Conservation (phyloP, 2,329 filamentous ascomycete species). For the Cryphonectria naterciae region DNA sequence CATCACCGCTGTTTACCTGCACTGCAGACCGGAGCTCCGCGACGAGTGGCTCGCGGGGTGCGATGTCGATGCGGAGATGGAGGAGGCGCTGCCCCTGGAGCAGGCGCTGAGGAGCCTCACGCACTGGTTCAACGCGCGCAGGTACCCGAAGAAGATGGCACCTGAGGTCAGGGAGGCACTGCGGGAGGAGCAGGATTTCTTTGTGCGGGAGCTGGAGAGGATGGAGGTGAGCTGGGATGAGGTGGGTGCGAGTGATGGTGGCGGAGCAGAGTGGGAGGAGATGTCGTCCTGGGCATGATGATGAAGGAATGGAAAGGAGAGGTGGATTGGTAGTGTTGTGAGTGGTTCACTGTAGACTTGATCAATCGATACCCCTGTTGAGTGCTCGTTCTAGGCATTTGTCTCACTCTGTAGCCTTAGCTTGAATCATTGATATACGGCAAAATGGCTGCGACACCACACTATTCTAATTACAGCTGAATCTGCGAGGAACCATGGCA, state of each 20-base stretch:
- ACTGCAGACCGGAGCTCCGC: slow-evolving; percentile 87
- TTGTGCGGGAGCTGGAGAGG: slow-evolving; percentile 75
- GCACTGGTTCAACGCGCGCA: slow-evolving; percentile 89
- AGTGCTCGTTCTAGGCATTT: not conserved
- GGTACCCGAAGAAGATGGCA: slow-evolving; percentile 80
- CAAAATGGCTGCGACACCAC: not conserved
- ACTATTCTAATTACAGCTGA: not conserved
- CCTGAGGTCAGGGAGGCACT: slow-evolving; percentile 60
- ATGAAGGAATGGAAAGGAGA: not conserved
- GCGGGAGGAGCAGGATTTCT: slow-evolving; percentile 79
- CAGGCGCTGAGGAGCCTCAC: slow-evolving; percentile 87
- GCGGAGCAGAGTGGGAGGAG: slow-evolving; percentile 35
- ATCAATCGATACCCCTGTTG: slow-evolving; percentile 28
- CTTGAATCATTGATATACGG: not conserved
- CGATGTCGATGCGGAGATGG: slow-evolving; percentile 91
- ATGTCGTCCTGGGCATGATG: slow-evolving; percentile 24
- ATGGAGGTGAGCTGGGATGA: slow-evolving; percentile 61
- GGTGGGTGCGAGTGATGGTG: slow-evolving; percentile 39
- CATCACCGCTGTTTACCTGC: slow-evolving; percentile 94
- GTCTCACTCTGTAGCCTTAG: not conserved
- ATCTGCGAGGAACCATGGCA: not conserved
- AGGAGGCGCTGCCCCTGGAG: slow-evolving; percentile 88
- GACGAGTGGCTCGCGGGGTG: slow-evolving; percentile 94
- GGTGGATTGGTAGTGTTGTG: not conserved
- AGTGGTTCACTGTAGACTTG: slow-evolving; percentile 15